Evolutionary conservation across 140 eudicot genomes (phyloP), one percentile per base, ranked within the genome.

Genomic region (Stevia rebaudiana): DNA sequence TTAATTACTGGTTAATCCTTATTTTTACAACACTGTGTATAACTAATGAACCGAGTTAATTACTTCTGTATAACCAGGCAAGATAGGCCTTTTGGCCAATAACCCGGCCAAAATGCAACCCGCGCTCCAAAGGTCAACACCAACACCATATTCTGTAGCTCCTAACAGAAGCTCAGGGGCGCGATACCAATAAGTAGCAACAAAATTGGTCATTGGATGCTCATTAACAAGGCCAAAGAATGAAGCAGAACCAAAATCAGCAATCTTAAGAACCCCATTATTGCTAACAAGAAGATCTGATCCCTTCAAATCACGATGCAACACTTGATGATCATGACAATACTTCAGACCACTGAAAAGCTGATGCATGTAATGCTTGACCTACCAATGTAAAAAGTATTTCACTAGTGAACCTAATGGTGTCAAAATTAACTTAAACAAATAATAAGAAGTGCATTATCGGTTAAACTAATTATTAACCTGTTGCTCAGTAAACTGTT

Each of bases 111-210:
- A 64, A 55, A 73, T 54, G 67, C 78, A 73, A 11, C 78, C 78
- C 0, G 49, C 72, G 23, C 64, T 62, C 71, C 77, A 72, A 17
- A 72, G 70, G 36, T 72, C 71, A 30, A 72, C 58, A 16, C 71
- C 77, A 22, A 51, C 70, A 39, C 72, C 60, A 23, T 73, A 73
- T 35, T 73, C 60, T 3, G 72, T 73, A 58, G 72, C 78, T 67
- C 78, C 78, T 39, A 73, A 36, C 5, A 73, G 61, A 44, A 73
- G 72, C 51, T 73, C 78, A 42, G 78, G 78, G 61, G 78, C 67
- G 6, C 57, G 60, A 55, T 73, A 64, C 67, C 72, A 54, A 39
- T 64, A 42, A 53, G 67, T 73, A 43, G 49, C 78, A 44, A 54
- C 67, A 21, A 0, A 40, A 35, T 49, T 64, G 12, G 67, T 31